These are phyloP conservation scores for Beauveria medogensis DNA, from an alignment of 2,329 filamentous ascomycete genomes.

Conservation along the genomic window DNA sequence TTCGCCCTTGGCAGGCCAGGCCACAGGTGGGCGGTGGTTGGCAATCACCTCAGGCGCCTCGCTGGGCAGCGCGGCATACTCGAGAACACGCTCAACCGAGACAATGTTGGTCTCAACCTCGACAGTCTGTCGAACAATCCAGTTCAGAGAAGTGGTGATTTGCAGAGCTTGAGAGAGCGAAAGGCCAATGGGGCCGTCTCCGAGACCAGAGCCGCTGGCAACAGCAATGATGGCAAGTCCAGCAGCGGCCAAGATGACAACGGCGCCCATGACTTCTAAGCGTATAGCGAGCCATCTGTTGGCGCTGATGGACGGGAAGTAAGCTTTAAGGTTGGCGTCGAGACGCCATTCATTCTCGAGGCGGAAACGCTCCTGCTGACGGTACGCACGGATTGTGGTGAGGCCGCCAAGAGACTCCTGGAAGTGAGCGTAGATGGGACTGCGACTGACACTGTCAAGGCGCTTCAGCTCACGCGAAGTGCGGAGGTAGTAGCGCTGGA, in stretches of 20 bases:
- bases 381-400: constrained; percentile 90
- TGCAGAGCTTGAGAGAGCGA: constrained; percentile 96
- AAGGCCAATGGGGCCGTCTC: constrained; percentile 74
- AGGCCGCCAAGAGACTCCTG: constrained; percentile 93
- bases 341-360: constrained; percentile 96
- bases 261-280: constrained; percentile 87
- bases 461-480: constrained; percentile 95
- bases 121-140: constrained; percentile 97
- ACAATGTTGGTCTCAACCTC: constrained; percentile 99
- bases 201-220: constrained; percentile 53
- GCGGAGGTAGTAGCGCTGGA: constrained; percentile 93
- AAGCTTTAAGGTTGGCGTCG: constrained; percentile 87
- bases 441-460: constrained; percentile 88
- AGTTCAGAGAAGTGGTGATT: constrained; percentile 95
- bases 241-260: constrained; percentile 86
- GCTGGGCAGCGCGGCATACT: constrained; percentile 84
- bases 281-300: constrained; percentile 92
- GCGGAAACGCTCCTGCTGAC: constrained; percentile 78
- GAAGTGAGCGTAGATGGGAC: constrained; percentile 96
- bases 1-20: constrained; percentile 84
- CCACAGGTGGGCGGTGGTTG: constrained; percentile 74
- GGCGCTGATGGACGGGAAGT: constrained; percentile 91
- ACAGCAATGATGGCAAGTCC: constrained; percentile 77
- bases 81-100: constrained; percentile 92
- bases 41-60: constrained; percentile 93